Evolutionary conservation across 495 filamentous ascomycete species (phyloP), one percentile per base, ranked within the genome.

Genomic region (Filosporella fistucella): DNA sequence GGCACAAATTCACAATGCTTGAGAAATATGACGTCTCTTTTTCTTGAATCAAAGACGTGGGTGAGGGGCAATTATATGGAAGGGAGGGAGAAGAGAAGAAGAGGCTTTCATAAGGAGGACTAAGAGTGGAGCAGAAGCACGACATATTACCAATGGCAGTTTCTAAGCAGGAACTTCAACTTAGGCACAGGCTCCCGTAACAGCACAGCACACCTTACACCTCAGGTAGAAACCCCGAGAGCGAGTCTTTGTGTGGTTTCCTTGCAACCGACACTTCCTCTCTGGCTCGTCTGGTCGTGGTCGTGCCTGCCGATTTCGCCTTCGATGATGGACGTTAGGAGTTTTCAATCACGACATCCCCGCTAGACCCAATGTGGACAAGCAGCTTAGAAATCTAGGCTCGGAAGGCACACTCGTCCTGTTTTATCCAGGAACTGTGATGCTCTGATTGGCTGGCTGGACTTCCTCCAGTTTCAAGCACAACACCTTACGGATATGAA

Each of bases 271-370:
- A n/a, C n/a, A n/a, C n/a, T n/a, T n/a, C n/a, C n/a, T n/a, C n/a
- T n/a, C n/a, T n/a, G n/a, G n/a, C n/a, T n/a, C n/a, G n/a, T n/a
- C n/a, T n/a, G n/a, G n/a, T n/a, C n/a, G n/a, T n/a, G n/a, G n/a
- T n/a, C n/a, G n/a, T n/a, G n/a, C n/a, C n/a, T 38, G 32, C 28
- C 47, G 40, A 44, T 23, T 37, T 44, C 32, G 39, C 47, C 47
- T 33, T 50, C 47, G 32, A 50, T 43, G 47, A 43, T 44, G 47
- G 21, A 26, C 21, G 17, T 30, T 40, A 16, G 22, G 20, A 33
- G 23, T 33, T 25, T 10, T 32, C 25, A 48, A 33, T 46, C 46
- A 49, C 46, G 24, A 36, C 46, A 49, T 49, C 26, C 37, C 5
- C 46, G 38, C 46, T 49, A 49, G 44, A 21, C 39, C 25, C n/a